Evolutionary conservation across 495 filamentous ascomycete genomes (phyloP).

Genomic region (Arthonia radiata): DNA sequence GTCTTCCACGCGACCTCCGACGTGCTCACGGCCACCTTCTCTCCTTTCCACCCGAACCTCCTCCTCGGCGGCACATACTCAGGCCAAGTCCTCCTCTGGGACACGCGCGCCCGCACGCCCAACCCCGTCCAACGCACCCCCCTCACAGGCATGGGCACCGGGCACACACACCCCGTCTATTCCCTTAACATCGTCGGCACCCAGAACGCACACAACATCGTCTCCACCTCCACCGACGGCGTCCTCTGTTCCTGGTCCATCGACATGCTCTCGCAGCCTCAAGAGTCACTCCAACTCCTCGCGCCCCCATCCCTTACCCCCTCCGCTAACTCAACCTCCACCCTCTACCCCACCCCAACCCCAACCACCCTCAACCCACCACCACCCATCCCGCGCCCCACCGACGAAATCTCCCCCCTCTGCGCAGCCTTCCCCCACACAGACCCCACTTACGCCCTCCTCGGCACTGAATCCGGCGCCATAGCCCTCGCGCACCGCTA

Average conservation of each 20-base stretch:
- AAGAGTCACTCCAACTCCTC: conserved; percentile 68
- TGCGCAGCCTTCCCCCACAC: conserved; percentile 91
- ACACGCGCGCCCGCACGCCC: conserved; percentile 56
- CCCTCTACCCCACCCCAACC: no score
- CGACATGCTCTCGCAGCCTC: conserved; percentile 88
- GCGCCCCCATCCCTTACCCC: conserved; percentile 26
- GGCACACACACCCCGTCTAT: conserved; percentile 88
- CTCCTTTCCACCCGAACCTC: conserved; percentile 85
- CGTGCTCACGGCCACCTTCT: conserved; percentile 86
- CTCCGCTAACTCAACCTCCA: no score
- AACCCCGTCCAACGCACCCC: conserved; percentile 89
- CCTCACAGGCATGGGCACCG: conserved; percentile 50
- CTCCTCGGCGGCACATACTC: conserved; percentile 89
- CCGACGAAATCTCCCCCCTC: conserved; percentile 82
- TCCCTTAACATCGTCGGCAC: conserved; percentile 86
- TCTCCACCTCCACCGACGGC: conserved; percentile 87
- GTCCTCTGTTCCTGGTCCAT: conserved; percentile 91
- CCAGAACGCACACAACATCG: conserved; percentile 95
- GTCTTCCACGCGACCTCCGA: conserved; percentile 92
- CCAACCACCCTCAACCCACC: conserved; percentile 20
- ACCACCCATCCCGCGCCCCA: conserved; percentile 69
- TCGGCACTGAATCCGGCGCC: conserved; percentile 84
- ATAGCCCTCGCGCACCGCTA: conserved; percentile 95
- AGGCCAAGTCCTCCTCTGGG: conserved; percentile 95
- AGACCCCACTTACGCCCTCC: conserved; percentile 91